Conservation (phyloP, 108 stramenopile species). For the Nitzschia sp. region DNA sequence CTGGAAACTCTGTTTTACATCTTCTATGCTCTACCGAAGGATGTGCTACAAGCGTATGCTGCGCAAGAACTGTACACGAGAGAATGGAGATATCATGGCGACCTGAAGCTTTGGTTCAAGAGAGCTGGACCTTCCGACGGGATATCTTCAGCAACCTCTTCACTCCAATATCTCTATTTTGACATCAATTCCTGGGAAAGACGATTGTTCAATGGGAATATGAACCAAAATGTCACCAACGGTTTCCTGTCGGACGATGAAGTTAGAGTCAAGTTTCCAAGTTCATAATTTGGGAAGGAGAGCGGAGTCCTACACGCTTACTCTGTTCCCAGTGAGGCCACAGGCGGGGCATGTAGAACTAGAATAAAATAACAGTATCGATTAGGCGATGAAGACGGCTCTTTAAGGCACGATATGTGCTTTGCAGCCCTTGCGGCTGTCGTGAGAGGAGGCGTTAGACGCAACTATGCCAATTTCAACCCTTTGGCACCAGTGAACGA, state of each 20-base stretch:
- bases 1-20: conserved; percentile 99
- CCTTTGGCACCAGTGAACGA: no score
- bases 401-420: no score
- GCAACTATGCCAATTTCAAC: no score
- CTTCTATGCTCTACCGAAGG: conserved; percentile 97
- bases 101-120: conserved; percentile 96
- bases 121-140: conserved; percentile 75
- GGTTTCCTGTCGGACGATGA: conserved; percentile 87
- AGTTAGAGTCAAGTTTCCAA: conserved; percentile 85
- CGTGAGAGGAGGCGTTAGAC: no score
- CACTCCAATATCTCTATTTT: conserved; percentile 88
- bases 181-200: conserved; percentile 90
- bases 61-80: conserved; percentile 98
- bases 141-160: conserved; percentile 42
- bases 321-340: conserved; percentile 15
- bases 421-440: no score
- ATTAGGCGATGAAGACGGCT: neutral
- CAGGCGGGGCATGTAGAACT: conserved; percentile 19
- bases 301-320: conserved; percentile 11
- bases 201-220: conserved; percentile 79
- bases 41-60: conserved; percentile 94
- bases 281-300: conserved; percentile 38
- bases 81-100: conserved; percentile 97
- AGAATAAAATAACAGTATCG: conserved; percentile 14
- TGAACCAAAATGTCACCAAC: conserved; percentile 82